Evolutionary conservation across 768 basidiomycete genomes (phyloP).

Genomic region (Boletus sensibilis): DNA sequence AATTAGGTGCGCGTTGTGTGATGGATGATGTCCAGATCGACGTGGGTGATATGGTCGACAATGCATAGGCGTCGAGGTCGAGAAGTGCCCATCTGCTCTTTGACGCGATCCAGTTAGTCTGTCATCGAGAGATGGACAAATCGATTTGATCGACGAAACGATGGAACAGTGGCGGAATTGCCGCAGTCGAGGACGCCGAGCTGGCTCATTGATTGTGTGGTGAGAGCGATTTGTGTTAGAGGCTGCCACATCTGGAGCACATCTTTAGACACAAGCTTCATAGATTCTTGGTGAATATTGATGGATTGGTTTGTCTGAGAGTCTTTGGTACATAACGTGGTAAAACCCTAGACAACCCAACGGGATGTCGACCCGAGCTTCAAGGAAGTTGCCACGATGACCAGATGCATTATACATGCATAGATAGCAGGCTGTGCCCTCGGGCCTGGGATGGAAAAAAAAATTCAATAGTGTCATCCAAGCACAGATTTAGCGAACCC

Average conservation of each 20-base stretch:
- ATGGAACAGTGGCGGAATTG: conserved; percentile 1
- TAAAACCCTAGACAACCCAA: conserved; percentile 4
- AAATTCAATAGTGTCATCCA: background rate
- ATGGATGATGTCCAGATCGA: background rate
- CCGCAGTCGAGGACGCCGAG: background rate
- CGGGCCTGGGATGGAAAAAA: background rate
- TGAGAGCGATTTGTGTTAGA: background rate
- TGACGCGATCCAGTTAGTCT: background rate
- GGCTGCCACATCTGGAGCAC: background rate
- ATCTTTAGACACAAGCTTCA: background rate
- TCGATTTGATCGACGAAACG: background rate
- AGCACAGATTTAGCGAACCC: background rate
- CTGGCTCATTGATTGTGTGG: background rate
- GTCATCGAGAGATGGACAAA: background rate
- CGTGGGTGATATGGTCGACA: background rate
- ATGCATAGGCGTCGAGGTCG: conserved; percentile 10
- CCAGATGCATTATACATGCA: background rate
- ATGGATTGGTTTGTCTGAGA: background rate
- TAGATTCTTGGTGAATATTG: background rate
- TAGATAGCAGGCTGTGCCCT: background rate
- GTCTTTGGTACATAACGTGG: background rate
- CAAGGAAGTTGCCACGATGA: background rate
- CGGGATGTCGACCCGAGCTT: background rate
- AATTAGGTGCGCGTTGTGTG: background rate
- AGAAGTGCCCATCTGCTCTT: background rate